phyloP scores from a whole-genome alignment of 129 eudicot genomes.

The Ambrosia artemisiifolia region DNA sequence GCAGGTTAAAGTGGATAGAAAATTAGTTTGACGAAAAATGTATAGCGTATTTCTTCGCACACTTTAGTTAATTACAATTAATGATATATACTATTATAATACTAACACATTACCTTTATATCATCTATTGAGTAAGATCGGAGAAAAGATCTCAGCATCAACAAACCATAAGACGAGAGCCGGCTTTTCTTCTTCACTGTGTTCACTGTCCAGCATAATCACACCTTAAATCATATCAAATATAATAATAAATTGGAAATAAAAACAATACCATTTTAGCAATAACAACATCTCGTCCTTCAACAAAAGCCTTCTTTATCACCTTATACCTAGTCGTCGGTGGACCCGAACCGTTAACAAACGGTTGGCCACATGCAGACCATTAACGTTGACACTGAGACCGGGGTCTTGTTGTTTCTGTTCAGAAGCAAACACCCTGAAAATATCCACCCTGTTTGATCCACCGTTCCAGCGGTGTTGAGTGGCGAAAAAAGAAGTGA shows the following conservation, averaged over 20 bases:
- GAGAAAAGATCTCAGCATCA: too few relatives aligned
- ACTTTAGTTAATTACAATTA: too few relatives aligned
- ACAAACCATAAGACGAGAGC: too few relatives aligned
- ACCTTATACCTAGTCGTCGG: slow-evolving; percentile 93
- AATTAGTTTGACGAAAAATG: too few relatives aligned
- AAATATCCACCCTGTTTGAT: slow-evolving; percentile 32
- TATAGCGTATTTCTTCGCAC: too few relatives aligned
- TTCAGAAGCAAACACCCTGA: slow-evolving; percentile 43
- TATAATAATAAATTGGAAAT: neutral
- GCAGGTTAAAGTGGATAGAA: too few relatives aligned
- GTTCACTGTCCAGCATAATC: too few relatives aligned
- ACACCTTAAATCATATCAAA: too few relatives aligned
- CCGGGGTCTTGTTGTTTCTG: slow-evolving; percentile 54
- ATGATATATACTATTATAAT: too few relatives aligned
- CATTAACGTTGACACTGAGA: slow-evolving; percentile 81
- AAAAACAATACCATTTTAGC: slow-evolving; percentile 72
- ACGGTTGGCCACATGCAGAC: slow-evolving; percentile 92
- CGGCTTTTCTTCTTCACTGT: too few relatives aligned
- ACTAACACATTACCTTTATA: too few relatives aligned
- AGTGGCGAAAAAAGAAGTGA: slow-evolving; percentile 37
- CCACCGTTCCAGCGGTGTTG: slow-evolving; percentile 32
- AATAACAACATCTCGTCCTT: slow-evolving; percentile 98
- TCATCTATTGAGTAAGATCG: too few relatives aligned
- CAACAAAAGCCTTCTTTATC: slow-evolving; percentile 94
- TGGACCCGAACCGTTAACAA: slow-evolving; percentile 99